Evolutionary conservation across 2,329 filamentous ascomycete genomes (phyloP).

Genomic region (Volutella citrinella): DNA sequence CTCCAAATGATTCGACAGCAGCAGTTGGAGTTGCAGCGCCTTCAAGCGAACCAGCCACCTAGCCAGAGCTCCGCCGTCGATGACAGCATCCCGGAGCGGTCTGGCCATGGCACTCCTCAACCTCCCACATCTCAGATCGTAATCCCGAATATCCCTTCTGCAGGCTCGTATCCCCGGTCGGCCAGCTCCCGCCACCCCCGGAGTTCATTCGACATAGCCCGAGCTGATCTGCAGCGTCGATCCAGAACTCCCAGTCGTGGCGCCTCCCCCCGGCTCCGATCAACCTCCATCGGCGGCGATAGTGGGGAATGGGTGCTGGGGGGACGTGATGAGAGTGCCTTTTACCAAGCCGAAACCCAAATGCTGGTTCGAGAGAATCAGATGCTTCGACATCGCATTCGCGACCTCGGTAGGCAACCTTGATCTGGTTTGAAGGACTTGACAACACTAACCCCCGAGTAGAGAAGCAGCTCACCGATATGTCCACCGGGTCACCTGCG

Average conservation of each 20-base stretch:
- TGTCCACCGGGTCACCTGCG: conserved; percentile 26
- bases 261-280: conserved; percentile 54
- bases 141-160: conserved; percentile 29
- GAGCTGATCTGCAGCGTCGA: conserved; percentile 52
- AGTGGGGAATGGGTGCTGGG: conserved; percentile 60
- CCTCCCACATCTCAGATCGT: conserved; percentile 32
- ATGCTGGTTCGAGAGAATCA: conserved; percentile 77
- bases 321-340: conserved; percentile 71
- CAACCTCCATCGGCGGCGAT: conserved; percentile 58
- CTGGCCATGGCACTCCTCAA: conserved; percentile 34
- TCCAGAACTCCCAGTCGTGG: conserved; percentile 59
- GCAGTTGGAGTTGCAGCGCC: conserved; percentile 65
- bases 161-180: conserved; percentile 48
- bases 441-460: not conserved
- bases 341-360: conserved; percentile 80
- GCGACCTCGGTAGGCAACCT: conserved; percentile 63
- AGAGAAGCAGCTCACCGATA: conserved; percentile 54
- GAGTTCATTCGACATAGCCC: conserved; percentile 57
- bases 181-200: conserved; percentile 49
- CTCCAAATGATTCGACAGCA: conserved; percentile 74
- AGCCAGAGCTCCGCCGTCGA: conserved; percentile 37
- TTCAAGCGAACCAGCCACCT: conserved; percentile 45
- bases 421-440: not conserved
- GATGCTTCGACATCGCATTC: conserved; percentile 73
- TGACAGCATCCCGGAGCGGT: conserved; percentile 51